Evolutionary conservation across 768 basidiomycete species (phyloP).

Genomic region (Leccinum rimulosum): DNA sequence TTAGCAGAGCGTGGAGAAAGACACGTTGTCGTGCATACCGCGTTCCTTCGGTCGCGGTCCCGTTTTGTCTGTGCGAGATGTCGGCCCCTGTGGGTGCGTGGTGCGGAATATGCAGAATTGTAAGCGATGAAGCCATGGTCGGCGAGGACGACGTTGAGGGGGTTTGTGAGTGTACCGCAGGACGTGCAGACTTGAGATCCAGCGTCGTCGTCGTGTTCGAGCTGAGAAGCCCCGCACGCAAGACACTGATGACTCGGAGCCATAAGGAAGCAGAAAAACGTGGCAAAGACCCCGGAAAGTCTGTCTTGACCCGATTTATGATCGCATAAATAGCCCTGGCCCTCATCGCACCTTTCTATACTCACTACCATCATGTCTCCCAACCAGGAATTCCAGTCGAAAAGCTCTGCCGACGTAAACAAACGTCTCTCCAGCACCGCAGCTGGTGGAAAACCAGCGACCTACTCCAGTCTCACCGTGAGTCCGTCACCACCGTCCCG

Average conservation of each 20-base stretch:
- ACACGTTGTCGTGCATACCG: slow-evolving; percentile 39
- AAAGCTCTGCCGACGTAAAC: slow-evolving; percentile 58
- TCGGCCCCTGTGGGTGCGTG: slow-evolving; percentile 32
- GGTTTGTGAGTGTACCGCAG: slow-evolving; percentile 72
- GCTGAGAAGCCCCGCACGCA: slow-evolving; percentile 51
- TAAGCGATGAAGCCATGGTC: slow-evolving; percentile 37
- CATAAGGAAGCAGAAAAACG: slow-evolving; percentile 4
- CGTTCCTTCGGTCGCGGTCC: slow-evolving; percentile 61
- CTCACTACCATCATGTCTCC: slow-evolving; percentile 48
- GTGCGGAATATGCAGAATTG: slow-evolving; percentile 42
- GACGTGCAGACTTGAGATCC: slow-evolving; percentile 61
- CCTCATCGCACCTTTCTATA: slow-evolving; percentile 15
- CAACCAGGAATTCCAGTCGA: slow-evolving; percentile 55
- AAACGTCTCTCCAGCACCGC: slow-evolving; percentile 66
- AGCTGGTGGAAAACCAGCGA: slow-evolving; percentile 49
- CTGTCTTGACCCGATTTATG: slow-evolving; percentile 6
- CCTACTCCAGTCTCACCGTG: slow-evolving; percentile 67
- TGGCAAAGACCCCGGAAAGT: slow-evolving; percentile 18
- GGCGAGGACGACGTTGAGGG: slow-evolving; percentile 59
- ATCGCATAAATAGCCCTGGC: slow-evolving; percentile 32
- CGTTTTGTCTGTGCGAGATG: background rate
- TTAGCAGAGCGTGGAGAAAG: slow-evolving; percentile 14
- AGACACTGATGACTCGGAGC: slow-evolving; percentile 34
- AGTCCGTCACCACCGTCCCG: slow-evolving; percentile 23
- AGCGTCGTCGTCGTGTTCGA: slow-evolving; percentile 52